These are phyloP conservation scores for Populus euphratica DNA, from an alignment of 345 rosid species.

Conservation along the genomic window DNA sequence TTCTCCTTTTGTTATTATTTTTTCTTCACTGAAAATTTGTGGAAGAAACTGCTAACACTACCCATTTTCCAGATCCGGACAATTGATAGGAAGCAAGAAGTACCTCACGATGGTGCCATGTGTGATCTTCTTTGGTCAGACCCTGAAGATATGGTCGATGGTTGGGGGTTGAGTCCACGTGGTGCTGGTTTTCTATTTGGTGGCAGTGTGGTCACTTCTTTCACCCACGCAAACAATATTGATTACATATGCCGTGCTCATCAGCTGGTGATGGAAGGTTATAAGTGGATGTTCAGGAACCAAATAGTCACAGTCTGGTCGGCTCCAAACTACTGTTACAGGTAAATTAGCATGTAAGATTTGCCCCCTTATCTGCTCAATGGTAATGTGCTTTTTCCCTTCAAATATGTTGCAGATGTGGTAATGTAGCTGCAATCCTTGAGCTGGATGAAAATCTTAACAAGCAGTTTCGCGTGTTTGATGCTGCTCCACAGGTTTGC, in stretches of 20 bases:
- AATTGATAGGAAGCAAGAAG: conserved; percentile 97
- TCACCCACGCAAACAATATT: conserved; percentile 78
- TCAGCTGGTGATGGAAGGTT: conserved; percentile 99
- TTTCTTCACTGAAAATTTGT: conserved; percentile 5
- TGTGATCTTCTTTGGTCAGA: conserved; percentile 99
- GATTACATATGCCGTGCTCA: conserved; percentile 93
- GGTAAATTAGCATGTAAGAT: conserved; percentile 39
- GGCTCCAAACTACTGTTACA: conserved; percentile 97
- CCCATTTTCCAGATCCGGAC: conserved; percentile 63
- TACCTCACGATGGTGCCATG: conserved; percentile 99
- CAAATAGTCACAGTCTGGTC: conserved; percentile 99
- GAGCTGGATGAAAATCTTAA: conserved; percentile 84
- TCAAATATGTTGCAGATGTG: conserved; percentile 59
- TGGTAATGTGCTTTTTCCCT: conserved; percentile 2
- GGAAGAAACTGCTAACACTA: conserved; percentile 7
- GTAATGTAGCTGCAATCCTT: conserved; percentile 91
- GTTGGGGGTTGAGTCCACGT: conserved; percentile 98
- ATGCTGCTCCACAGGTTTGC: conserved; percentile 89
- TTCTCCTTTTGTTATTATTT: neutral
- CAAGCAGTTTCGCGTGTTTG: conserved; percentile 81
- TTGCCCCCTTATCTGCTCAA: conserved; percentile 6
- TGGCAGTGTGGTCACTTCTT: conserved; percentile 79
- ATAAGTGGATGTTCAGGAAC: conserved; percentile 89
- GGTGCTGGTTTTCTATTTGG: conserved; percentile 97
- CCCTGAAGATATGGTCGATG: conserved; percentile 95